Percentiles rank a stretch among this genome's conserved stretches.
Conservation (phyloP, 345 rosid species). For the Populus euphratica region DNA sequence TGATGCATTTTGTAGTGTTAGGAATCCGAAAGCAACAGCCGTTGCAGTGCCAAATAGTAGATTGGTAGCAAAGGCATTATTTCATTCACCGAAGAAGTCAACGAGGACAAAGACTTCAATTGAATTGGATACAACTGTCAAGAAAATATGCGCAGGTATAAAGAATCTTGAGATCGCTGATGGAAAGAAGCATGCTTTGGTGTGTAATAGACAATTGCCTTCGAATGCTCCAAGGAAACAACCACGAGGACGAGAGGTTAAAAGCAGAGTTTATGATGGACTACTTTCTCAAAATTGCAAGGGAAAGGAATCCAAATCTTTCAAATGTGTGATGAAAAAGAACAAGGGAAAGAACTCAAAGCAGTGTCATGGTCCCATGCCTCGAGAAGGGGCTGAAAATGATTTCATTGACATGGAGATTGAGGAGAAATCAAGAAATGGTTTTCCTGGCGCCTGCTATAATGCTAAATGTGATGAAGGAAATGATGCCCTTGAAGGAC, state of each 20-base stretch:
- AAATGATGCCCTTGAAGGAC: constrained; percentile 11
- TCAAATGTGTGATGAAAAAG: constrained; percentile 34
- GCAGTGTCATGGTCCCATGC: constrained; percentile 9
- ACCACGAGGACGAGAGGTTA: constrained; percentile 63
- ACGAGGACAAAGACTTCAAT: constrained; percentile 48
- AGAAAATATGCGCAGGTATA: constrained; percentile 53
- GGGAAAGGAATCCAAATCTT: constrained; percentile 28
- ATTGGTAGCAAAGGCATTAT: constrained; percentile 59
- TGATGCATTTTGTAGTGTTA: constrained; percentile 52
- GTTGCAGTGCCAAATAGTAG: constrained; percentile 37
- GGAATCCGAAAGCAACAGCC: constrained; percentile 45
- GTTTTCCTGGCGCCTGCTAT: constrained; percentile 21
- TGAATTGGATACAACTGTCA: constrained; percentile 46
- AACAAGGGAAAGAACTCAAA: constrained; percentile 19
- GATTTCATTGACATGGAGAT: constrained; percentile 33
- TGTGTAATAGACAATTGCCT: constrained; percentile 24
- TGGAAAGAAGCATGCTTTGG: constrained; percentile 39
- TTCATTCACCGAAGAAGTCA: constrained; percentile 77
- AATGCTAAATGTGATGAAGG: constrained; percentile 6
- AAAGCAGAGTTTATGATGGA: constrained; percentile 84
- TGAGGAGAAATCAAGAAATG: constrained; percentile 32
- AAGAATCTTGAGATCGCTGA: constrained; percentile 60
- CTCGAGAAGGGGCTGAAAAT: constrained; percentile 25
- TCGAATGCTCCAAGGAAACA: constrained; percentile 42
- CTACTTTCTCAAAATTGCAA: constrained; percentile 35